Conservation (phyloP, 768 basidiomycete species). For the Albatrellus ellisii region DNA sequence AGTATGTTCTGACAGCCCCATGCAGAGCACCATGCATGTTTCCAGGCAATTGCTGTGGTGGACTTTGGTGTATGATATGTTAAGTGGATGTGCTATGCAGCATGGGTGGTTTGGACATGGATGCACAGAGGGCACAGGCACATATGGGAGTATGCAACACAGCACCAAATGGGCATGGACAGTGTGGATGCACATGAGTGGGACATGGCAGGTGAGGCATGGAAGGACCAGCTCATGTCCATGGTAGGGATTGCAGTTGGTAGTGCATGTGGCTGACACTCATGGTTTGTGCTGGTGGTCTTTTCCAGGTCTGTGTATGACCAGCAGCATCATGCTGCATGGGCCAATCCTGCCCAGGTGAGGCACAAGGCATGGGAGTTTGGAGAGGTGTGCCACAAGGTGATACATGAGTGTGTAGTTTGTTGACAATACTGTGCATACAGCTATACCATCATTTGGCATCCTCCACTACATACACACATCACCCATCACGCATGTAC, state of each 20-base stretch:
- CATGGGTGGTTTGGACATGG: conserved; percentile 5
- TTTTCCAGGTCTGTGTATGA: conserved; percentile 26
- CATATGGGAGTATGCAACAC: conserved; percentile 34
- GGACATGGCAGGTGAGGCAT: conserved; percentile 36
- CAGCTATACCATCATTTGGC: no score
- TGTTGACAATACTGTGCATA: no score
- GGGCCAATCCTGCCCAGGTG: conserved; percentile 44
- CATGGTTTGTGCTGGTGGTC: conserved; percentile 18
- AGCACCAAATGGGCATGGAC: conserved; percentile 17
- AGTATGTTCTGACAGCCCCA: no score
- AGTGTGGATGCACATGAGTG: no score
- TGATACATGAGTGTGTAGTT: conserved; percentile 36
- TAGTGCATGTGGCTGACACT: not conserved
- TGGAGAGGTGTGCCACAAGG: conserved; percentile 38
- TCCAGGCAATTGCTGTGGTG: conserved; percentile 47
- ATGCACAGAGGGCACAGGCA: conserved; percentile 31
- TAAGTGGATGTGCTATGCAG: conserved; percentile 18
- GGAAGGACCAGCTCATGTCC: conserved; percentile 39
- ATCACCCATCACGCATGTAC: no score
- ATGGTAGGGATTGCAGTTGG: conserved; percentile 31
- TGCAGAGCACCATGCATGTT: conserved; percentile 39
- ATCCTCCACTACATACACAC: no score
- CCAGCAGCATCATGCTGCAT: conserved; percentile 37
- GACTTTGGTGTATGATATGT: conserved; percentile 54
- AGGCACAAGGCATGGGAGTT: conserved; percentile 40